phyloP scores from a whole-genome alignment of 371 early-diverging fungal genomes.

The Actinomortierella wolfii region DNA sequence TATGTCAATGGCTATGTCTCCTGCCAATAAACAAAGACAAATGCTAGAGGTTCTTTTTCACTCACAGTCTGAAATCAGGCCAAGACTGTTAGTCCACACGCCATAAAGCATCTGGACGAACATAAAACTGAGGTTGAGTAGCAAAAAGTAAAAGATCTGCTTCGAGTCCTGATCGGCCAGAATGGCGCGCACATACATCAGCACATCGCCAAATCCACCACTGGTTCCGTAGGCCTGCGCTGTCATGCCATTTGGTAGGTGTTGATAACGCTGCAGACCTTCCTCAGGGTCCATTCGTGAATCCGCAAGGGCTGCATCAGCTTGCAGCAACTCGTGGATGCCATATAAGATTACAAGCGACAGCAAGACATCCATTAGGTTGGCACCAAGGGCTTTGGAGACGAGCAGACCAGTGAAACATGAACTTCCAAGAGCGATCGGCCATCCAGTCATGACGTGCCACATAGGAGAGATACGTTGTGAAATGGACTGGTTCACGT shows the following conservation, averaged over 20 bases:
- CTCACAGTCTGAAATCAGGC: slow-evolving; percentile 90
- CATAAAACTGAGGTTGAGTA: slow-evolving; percentile 93
- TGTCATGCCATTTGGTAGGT: slow-evolving; percentile 22
- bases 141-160: slow-evolving; percentile 90
- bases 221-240: slow-evolving; percentile 6
- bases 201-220: slow-evolving; percentile 25
- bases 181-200: slow-evolving; percentile 56
- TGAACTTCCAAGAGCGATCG: slow-evolving; percentile 30
- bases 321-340: slow-evolving; percentile 35
- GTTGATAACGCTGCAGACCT: slow-evolving; percentile 14
- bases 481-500: slow-evolving; percentile 41
- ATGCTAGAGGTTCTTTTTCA: neutral
- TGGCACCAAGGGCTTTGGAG: slow-evolving; percentile 40
- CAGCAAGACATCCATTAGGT: slow-evolving; percentile 37
- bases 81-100: slow-evolving; percentile 90
- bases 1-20: neutral
- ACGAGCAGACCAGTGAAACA: slow-evolving; percentile 35
- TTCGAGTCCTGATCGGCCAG: slow-evolving; percentile 76
- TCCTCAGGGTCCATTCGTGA: slow-evolving; percentile 30
- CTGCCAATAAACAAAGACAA: neutral
- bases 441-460: slow-evolving; percentile 45
- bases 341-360: slow-evolving; percentile 42
- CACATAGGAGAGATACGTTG: slow-evolving; percentile 34
- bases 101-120: slow-evolving; percentile 91
- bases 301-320: slow-evolving; percentile 20